Conservation (phyloP, 495 filamentous ascomycete genomes). For the Penicillium coprophilum region DNA sequence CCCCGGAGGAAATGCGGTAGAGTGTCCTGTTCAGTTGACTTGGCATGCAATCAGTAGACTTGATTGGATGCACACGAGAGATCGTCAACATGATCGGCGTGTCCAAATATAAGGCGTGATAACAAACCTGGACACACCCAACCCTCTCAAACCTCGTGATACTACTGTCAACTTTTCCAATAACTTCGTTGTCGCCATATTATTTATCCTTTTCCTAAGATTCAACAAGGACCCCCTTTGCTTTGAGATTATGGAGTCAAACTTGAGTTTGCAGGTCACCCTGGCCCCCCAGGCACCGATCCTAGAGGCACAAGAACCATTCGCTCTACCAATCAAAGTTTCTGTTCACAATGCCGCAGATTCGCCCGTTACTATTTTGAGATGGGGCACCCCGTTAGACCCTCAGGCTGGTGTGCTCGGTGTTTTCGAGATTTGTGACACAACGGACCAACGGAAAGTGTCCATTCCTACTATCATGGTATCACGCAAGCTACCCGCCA, state of each 20-base stretch:
- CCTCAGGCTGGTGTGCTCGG: conserved; percentile 45
- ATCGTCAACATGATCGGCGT: background rate
- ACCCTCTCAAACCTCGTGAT: background rate
- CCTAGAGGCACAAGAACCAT: conserved; percentile 19
- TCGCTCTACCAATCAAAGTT: conserved; percentile 24
- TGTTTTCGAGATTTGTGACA: conserved; percentile 44
- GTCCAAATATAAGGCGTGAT: conserved; percentile 2
- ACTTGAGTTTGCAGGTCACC: conserved; percentile 24
- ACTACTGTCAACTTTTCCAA: background rate
- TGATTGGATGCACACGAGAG: conserved; percentile 1
- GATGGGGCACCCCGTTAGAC: conserved; percentile 52
- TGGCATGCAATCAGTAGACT: background rate
- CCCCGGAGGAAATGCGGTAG: conserved; percentile 1
- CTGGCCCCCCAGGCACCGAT: conserved; percentile 16
- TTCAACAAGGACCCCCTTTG: background rate
- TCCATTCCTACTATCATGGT: conserved; percentile 44
- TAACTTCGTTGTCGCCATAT: background rate
- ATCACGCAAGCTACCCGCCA: conserved; percentile 45
- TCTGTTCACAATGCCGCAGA: conserved; percentile 44
- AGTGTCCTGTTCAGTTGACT: conserved; percentile 1
- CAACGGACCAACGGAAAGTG: conserved; percentile 30
- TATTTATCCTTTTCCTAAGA: background rate
- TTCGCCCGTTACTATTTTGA: conserved; percentile 46
- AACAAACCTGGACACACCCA: background rate
- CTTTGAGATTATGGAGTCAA: conserved; percentile 9